Evolutionary conservation across 2,329 filamentous ascomycete genomes (phyloP).

Genomic region (Fusarium tanahbumbuense): DNA sequence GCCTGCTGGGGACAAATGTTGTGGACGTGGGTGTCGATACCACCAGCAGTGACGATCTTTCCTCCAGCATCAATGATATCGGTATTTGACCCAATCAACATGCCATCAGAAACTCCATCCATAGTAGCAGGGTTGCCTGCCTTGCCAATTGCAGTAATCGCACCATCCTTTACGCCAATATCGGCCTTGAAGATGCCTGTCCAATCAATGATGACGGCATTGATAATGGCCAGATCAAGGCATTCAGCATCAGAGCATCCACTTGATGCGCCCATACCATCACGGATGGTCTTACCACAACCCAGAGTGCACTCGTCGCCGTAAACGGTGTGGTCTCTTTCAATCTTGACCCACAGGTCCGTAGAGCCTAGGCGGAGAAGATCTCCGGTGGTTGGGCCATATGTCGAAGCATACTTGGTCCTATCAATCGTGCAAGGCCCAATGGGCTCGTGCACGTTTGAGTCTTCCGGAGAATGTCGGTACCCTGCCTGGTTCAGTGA

Average conservation of each 20-base stretch:
- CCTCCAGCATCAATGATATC: background rate
- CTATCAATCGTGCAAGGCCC: background rate
- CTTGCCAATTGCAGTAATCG: background rate
- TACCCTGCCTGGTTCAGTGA: background rate
- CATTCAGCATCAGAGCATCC: background rate
- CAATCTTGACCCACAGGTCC: background rate
- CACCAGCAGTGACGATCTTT: background rate
- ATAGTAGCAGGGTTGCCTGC: background rate
- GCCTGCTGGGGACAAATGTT: background rate
- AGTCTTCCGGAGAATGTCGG: background rate
- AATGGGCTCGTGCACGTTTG: background rate
- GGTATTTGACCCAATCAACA: background rate
- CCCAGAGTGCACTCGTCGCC: background rate
- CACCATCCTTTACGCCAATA: background rate
- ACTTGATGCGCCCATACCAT: background rate
- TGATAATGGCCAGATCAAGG: background rate
- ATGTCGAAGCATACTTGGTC: background rate
- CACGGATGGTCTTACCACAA: background rate
- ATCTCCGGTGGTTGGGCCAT: background rate
- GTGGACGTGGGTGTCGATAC: background rate
- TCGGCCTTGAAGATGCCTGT: background rate
- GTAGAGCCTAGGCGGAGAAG: background rate
- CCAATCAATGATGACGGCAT: background rate
- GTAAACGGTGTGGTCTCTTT: background rate
- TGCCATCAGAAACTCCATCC: background rate